Conservation (phyloP, 371 early-diverging fungal species). For the Chytridiales sp. region DNA sequence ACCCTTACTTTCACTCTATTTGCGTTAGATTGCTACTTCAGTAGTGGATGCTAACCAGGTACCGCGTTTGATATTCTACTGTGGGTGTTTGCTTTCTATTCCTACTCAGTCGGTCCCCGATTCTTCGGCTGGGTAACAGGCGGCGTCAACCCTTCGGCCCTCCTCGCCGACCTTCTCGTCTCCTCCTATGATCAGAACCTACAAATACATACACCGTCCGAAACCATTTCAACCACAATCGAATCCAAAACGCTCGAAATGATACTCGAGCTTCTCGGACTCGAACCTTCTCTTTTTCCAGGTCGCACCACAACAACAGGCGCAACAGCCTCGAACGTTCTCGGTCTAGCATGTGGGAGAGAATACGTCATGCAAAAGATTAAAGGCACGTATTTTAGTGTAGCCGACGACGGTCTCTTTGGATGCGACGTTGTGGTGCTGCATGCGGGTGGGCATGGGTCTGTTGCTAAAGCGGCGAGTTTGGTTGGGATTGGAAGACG, state of each 20-base stretch:
- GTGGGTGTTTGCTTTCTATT: neutral
- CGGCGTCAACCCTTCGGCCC: conserved; percentile 29
- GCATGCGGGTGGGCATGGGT: conserved; percentile 24
- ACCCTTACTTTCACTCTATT: neutral
- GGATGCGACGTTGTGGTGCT: conserved; percentile 7
- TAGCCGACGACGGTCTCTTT: conserved; percentile 17
- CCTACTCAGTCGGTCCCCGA: conserved; percentile 16
- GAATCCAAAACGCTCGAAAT: conserved; percentile 18
- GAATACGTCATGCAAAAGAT: conserved; percentile 14
- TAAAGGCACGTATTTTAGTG: conserved; percentile 8
- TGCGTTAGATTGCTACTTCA: neutral
- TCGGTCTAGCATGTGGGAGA: conserved; percentile 25
- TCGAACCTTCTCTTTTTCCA: conserved; percentile 5
- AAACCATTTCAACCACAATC: conserved; percentile 18
- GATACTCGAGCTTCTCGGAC: conserved; percentile 22
- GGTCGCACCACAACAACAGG: conserved; percentile 36
- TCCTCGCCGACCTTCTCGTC: conserved; percentile 29
- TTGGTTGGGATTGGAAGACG: conserved; percentile 20
- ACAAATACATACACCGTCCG: conserved; percentile 27
- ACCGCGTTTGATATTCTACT: neutral
- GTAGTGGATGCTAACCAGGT: neutral
- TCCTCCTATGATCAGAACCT: conserved; percentile 34
- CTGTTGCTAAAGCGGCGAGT: conserved; percentile 23
- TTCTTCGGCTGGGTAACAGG: conserved; percentile 42
- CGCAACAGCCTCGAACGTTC: conserved; percentile 35